Percentiles rank a stretch among this genome's conserved stretches.
Conservation (phyloP, 768 basidiomycete species). For the Cyclocybe aegerita region DNA sequence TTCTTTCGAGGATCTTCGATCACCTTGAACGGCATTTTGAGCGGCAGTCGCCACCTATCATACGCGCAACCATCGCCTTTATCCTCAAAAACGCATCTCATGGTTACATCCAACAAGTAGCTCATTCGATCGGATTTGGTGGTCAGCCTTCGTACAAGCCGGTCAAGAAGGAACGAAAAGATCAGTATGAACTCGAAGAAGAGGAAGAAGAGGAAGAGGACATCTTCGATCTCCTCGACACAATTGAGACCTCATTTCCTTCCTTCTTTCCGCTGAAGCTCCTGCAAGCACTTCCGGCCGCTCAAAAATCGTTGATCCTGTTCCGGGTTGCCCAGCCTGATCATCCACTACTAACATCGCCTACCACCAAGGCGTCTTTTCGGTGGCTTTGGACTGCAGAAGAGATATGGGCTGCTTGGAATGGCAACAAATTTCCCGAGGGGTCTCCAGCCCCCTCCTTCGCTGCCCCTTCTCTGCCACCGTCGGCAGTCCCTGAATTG, state of each 20-base stretch:
- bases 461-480: background rate
- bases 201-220: slow-evolving; percentile 40
- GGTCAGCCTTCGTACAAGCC: slow-evolving; percentile 26
- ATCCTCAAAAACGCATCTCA: slow-evolving; percentile 64
- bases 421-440: slow-evolving; percentile 13
- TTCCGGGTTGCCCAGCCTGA: slow-evolving; percentile 64
- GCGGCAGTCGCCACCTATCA: slow-evolving; percentile 43
- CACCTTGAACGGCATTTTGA: slow-evolving; percentile 55
- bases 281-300: slow-evolving; percentile 55
- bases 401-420: slow-evolving; percentile 53
- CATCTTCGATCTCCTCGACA: slow-evolving; percentile 34
- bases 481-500: slow-evolving; percentile 27
- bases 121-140: slow-evolving; percentile 58
- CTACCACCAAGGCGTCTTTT: slow-evolving; percentile 26
- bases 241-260: slow-evolving; percentile 51
- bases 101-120: slow-evolving; percentile 60
- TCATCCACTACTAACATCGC: slow-evolving; percentile 50
- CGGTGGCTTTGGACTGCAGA: slow-evolving; percentile 66
- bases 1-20: slow-evolving; percentile 64
- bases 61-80: slow-evolving; percentile 62
- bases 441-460: background rate
- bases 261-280: slow-evolving; percentile 58
- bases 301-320: slow-evolving; percentile 67
- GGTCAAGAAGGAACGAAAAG: slow-evolving; percentile 22
- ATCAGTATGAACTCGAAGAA: slow-evolving; percentile 32